Base-by-base conservation (phyloP, 345 rosid species). In the Arabidopsis arenosa region DNA sequence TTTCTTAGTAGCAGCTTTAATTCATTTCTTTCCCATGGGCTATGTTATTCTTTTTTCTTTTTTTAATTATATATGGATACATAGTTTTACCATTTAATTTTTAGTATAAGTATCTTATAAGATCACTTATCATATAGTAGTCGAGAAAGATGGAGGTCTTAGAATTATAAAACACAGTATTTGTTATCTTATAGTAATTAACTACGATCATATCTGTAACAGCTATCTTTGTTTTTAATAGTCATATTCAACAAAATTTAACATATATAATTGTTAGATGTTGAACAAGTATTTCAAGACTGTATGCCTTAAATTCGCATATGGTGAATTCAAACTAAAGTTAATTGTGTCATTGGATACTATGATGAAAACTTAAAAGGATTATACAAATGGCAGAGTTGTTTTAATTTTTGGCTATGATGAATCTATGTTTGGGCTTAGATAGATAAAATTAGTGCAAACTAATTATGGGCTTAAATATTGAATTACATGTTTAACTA, bases 391-490 rank as follows among this genome's bases (percentile, higher is more conserved):
- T 45, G 48, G 7, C 48, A 51, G 6, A 52, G 17, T 64, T 45
- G n/a, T 23, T 36, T 23, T 6, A n/a, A 5, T n/a, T 44, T 23
- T 74, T 10, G 58, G 41, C 11, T 36, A 57, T 15, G 35, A 35
- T 57, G 23, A 45, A 45, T 63, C 9, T 47, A 23, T 74, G 33
- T 37, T 47, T 56, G 66, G 74, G 74, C 45, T 52, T 41, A 28
- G 32, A 28, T 69, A 40, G 53, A 26, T 10, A 18, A n/a, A 41
- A 55, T 30, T 5, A 15, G 18, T 14, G 55, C 12, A 2, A 57
- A 11, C 63, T n/a, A 52, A 18, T 21, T 43, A 64, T 64, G 71
- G 71, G 70, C 77, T 66, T 69, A 55, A 12, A 68, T 23, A n/a
- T 28, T 3, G 13, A 74, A 44, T 43, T 65, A 47, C 52, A n/a